These are phyloP conservation scores for Cenchrus purpureus DNA, from an alignment of 176 grass and related monocot species.

Conservation along the genomic window DNA sequence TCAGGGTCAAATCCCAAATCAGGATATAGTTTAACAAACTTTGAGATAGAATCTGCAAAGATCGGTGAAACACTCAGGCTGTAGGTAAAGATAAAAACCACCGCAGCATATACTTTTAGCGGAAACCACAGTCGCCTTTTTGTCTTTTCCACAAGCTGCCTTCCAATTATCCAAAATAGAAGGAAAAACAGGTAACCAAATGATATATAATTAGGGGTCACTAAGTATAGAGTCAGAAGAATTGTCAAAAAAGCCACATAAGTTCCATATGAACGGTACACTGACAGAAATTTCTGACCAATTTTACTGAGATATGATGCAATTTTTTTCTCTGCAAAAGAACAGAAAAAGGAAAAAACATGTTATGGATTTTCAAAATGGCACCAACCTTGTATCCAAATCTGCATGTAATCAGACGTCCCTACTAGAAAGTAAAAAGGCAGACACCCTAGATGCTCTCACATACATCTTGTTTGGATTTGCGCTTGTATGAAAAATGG, in stretches of 20 bases:
- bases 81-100: conserved; percentile 89
- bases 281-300: conserved; percentile 76
- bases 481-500: background rate
- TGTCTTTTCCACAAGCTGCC: conserved; percentile 88
- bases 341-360: conserved; percentile 3
- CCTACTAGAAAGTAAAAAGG: background rate
- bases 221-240: conserved; percentile 89
- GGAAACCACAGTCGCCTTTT: conserved; percentile 85
- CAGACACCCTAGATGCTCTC: background rate
- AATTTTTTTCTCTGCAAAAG: conserved; percentile 83
- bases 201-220: conserved; percentile 97
- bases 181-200: conserved; percentile 99
- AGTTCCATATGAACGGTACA: conserved; percentile 93
- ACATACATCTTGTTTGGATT: background rate
- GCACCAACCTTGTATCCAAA: background rate
- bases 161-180: conserved; percentile 97
- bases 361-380: conserved; percentile 31
- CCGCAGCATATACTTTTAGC: conserved; percentile 78
- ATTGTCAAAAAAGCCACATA: conserved; percentile 98
- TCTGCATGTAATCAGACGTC: background rate
- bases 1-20: conserved; percentile 90
- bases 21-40: conserved; percentile 75
- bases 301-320: conserved; percentile 93
- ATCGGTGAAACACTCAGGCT: conserved; percentile 73
- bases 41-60: conserved; percentile 68